Evolutionary conservation across 352 stramenopile species (phyloP).

Genomic region (Pythium pyrilobum): DNA sequence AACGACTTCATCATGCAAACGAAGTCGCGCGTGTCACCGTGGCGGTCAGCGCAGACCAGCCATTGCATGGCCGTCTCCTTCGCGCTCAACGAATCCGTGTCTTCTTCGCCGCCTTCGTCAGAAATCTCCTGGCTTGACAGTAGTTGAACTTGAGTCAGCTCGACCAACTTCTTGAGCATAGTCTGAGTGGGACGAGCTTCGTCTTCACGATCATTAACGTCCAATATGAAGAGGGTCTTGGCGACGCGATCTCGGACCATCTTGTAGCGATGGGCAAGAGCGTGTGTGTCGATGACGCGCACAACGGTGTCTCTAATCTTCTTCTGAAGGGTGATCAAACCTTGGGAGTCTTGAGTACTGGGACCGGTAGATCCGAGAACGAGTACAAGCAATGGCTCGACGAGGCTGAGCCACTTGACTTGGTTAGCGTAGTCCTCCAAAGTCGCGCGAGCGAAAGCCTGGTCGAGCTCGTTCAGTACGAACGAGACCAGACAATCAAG

Average conservation of each 20-base stretch:
- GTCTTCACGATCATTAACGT: background rate
- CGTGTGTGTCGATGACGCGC: slow-evolving; percentile 38
- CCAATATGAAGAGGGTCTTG: slow-evolving; percentile 55
- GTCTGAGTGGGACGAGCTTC: background rate
- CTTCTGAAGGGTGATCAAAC: background rate
- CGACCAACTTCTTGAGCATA: slow-evolving; percentile 11
- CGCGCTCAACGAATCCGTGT: slow-evolving; percentile 26
- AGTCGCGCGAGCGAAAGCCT: slow-evolving; percentile 49
- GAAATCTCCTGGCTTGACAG: background rate
- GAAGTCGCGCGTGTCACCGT: slow-evolving; percentile 42
- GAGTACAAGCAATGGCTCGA: slow-evolving; percentile 47
- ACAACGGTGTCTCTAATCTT: slow-evolving; percentile 17
- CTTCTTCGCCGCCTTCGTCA: slow-evolving; percentile 16
- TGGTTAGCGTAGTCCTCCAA: slow-evolving; percentile 64
- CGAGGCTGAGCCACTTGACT: slow-evolving; percentile 65
- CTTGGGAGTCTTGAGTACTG: slow-evolving; percentile 12
- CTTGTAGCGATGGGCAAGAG: slow-evolving; percentile 68
- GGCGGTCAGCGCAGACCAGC: slow-evolving; percentile 45
- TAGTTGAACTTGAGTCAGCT: slow-evolving; percentile 7
- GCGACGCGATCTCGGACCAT: slow-evolving; percentile 67
- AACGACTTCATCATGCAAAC: slow-evolving; percentile 37
- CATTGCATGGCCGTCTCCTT: slow-evolving; percentile 72
- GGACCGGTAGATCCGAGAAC: slow-evolving; percentile 13
- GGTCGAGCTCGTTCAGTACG: slow-evolving; percentile 44
- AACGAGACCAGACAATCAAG: slow-evolving; percentile 24